Evolutionary conservation across 345 rosid species (phyloP).

Genomic region (Eucalyptus shirleyi): DNA sequence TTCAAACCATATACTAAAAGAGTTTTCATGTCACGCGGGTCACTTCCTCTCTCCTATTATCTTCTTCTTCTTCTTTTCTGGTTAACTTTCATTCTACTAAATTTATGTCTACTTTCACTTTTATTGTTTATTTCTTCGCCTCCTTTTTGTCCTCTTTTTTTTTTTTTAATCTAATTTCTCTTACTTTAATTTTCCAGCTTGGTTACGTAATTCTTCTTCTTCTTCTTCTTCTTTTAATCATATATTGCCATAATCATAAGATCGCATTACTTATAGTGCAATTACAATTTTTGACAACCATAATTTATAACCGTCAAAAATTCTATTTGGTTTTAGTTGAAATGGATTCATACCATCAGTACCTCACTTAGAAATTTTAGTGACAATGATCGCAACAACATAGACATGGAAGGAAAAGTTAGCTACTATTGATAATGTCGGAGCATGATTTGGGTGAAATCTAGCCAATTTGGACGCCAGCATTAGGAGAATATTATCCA

Average conservation of each 20-base stretch:
- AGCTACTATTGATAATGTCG: background rate
- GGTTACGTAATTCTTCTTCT: background rate
- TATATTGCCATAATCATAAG: background rate
- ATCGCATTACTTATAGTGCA: background rate
- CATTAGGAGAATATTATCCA: background rate
- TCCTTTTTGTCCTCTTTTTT: background rate
- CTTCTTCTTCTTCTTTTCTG: background rate
- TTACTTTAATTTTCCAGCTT: background rate
- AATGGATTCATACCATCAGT: background rate
- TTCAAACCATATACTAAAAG: background rate
- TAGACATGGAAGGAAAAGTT: background rate
- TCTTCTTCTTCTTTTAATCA: too few species aligned
- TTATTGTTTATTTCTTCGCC: background rate
- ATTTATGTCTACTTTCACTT: background rate
- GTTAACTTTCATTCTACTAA: background rate
- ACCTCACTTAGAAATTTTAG: background rate
- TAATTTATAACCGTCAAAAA: background rate
- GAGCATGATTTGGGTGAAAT: background rate
- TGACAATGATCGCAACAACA: background rate
- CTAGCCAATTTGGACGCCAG: fast-evolving
- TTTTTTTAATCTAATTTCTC: background rate
- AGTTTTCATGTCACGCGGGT: background rate
- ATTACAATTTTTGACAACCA: background rate
- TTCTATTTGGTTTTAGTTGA: background rate
- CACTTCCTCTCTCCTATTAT: background rate